These are phyloP conservation scores for Auricularia cornea DNA, from an alignment of 768 basidiomycete genomes.

Conservation along the genomic window DNA sequence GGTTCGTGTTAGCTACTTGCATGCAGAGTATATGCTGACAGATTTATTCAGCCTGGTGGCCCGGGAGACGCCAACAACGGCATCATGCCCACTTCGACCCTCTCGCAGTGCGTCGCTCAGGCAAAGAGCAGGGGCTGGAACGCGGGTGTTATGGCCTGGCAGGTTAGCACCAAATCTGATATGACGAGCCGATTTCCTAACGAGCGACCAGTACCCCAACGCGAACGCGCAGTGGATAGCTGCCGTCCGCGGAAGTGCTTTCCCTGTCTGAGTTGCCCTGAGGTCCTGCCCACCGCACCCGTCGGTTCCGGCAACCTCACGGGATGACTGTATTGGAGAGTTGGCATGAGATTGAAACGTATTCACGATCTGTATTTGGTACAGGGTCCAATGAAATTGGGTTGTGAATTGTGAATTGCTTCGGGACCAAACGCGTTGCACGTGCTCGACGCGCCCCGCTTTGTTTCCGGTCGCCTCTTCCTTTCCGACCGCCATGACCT, in stretches of 20 bases:
- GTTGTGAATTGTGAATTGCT: too few species aligned
- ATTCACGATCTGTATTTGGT: too few species aligned
- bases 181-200: too few species aligned
- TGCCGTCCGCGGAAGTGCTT: neutral
- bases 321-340: neutral
- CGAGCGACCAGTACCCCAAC: neutral
- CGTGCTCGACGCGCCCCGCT: too few species aligned
- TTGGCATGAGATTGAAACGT: neutral
- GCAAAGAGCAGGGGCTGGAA: slow-evolving; percentile 27
- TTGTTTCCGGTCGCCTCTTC: too few species aligned
- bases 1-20: neutral
- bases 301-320: neutral
- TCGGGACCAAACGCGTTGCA: too few species aligned
- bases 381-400: too few species aligned
- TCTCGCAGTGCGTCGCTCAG: slow-evolving; percentile 21
- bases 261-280: neutral
- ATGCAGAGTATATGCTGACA: too few species aligned
- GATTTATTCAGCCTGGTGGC: slow-evolving; percentile 6
- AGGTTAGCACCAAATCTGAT: slow-evolving; percentile 1
- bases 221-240: neutral
- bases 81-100: slow-evolving; percentile 20
- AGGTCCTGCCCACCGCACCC: too few species aligned
- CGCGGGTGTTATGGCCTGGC: slow-evolving; percentile 25
- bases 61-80: slow-evolving; percentile 22
- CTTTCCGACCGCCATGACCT: too few species aligned